Percentiles rank a stretch among this genome's conserved stretches.
phyloP scores from a whole-genome alignment of 2,329 filamentous ascomycete genomes.

The Nothophoma quercina region DNA sequence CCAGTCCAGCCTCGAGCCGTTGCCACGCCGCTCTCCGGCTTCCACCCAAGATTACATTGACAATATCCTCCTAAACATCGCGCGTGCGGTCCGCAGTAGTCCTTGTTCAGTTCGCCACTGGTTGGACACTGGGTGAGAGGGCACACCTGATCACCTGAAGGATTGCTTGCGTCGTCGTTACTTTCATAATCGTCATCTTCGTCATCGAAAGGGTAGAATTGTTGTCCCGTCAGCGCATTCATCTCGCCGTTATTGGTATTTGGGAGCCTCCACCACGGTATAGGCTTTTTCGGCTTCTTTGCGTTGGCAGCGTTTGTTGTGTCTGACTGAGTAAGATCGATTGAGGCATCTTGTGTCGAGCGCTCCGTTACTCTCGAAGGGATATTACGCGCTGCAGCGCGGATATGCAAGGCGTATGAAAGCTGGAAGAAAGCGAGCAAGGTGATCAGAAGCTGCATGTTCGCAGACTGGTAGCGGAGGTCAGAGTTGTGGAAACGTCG shows the following conservation, averaged over 20 bases:
- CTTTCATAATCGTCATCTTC: not conserved
- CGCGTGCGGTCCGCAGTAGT: conserved; percentile 8
- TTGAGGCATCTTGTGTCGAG: not conserved
- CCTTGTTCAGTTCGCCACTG: not conserved
- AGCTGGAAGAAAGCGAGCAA: not conserved
- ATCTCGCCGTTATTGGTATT: conserved; percentile 9
- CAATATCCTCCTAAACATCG: conserved; percentile 5
- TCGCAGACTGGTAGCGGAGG: not conserved
- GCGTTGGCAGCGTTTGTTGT: not conserved
- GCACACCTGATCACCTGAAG: not conserved
- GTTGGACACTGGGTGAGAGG: conserved; percentile 1
- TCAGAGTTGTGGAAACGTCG: not conserved
- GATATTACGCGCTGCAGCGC: too few species aligned
- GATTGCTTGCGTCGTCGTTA: not conserved
- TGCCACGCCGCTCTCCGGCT: not conserved
- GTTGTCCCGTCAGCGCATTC: conserved; percentile 13
- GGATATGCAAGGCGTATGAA: not conserved
- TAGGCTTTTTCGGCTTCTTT: not conserved
- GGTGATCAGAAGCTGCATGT: not conserved
- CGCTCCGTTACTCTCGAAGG: not conserved
- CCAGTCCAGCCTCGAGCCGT: conserved; percentile 12
- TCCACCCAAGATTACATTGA: conserved; percentile 12
- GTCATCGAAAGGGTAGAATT: conserved; percentile 6
- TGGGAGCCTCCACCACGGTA: conserved; percentile 12
- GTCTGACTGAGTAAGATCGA: not conserved